Percentiles rank a stretch among this genome's conserved stretches.
These are phyloP conservation scores for Asterochloris sp. DNA, from an alignment of 139 green algal species.

Conservation along the genomic window DNA sequence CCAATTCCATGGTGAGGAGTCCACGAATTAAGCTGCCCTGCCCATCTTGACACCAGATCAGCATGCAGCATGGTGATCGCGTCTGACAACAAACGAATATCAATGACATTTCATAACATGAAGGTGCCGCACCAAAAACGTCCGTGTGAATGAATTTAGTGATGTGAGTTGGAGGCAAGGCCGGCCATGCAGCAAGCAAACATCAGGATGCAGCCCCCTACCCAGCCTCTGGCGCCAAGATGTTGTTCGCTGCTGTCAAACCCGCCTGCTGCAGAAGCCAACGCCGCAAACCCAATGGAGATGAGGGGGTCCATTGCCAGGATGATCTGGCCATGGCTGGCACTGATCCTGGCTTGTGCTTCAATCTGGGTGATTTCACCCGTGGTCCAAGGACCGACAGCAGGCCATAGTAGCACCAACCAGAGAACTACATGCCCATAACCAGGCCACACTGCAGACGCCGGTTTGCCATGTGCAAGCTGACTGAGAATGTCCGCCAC, in stretches of 20 bases:
- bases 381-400: conserved; percentile 10
- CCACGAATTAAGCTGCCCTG: no score
- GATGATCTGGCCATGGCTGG: conserved; percentile 19
- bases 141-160: background rate
- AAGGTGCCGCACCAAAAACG: no score
- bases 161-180: background rate
- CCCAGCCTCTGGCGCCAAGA: conserved; percentile 6
- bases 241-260: conserved; percentile 7
- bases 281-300: conserved; percentile 7
- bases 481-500: background rate
- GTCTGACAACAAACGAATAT: no score
- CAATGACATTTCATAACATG: no score
- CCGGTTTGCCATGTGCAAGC: background rate
- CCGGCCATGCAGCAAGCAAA: conserved; percentile 17
- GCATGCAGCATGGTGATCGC: no score
- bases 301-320: conserved; percentile 23
- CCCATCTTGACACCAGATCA: no score
- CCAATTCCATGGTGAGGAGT: conserved; percentile 10
- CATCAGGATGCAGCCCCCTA: conserved; percentile 13
- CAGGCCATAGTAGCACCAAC: conserved; percentile 25
- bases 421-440: conserved; percentile 7
- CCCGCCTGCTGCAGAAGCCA: conserved; percentile 8
- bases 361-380: conserved; percentile 19
- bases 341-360: conserved; percentile 21
- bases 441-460: conserved; percentile 15